These are phyloP conservation scores for Rubus idaeus DNA, from an alignment of 306 rosid species.

Conservation along the genomic window DNA sequence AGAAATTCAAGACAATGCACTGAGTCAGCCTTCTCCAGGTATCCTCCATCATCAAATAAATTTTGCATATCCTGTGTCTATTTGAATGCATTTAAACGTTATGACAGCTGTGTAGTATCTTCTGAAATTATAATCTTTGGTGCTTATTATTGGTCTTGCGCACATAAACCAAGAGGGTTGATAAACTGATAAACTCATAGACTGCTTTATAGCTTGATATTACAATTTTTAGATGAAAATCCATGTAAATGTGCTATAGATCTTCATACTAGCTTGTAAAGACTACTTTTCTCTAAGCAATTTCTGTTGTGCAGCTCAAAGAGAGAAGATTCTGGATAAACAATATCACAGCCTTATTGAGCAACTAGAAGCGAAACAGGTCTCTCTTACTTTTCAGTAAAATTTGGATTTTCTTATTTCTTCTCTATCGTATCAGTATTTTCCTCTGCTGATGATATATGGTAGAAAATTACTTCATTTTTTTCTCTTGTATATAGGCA, in stretches of 20 bases:
- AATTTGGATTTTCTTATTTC: slow-evolving; percentile 5
- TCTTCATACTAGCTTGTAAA: not conserved
- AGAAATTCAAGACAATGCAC: slow-evolving; percentile 60
- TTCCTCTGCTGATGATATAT: not conserved
- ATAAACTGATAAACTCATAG: not conserved
- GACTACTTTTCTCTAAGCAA: not conserved
- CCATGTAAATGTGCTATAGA: not conserved
- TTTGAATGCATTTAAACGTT: not conserved
- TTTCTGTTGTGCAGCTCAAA: slow-evolving; percentile 60
- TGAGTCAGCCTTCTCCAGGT: slow-evolving; percentile 85
- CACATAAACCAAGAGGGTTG: not conserved
- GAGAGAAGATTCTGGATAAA: slow-evolving; percentile 85
- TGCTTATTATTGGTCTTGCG: not conserved
- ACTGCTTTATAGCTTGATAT: not conserved
- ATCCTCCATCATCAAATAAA: not conserved
- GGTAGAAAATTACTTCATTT: not conserved
- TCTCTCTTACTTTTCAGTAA: slow-evolving; percentile 16
- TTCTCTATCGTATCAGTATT: not conserved
- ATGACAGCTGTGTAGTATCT: not conserved
- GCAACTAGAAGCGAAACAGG: slow-evolving; percentile 87
- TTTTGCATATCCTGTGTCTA: not conserved
- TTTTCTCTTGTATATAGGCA: slow-evolving; percentile 45
- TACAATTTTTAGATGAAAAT: not conserved
- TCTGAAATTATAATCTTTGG: not conserved
- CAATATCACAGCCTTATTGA: slow-evolving; percentile 86